Conservation (phyloP, 257 asterid species). For the Anisodus acutangulus region DNA sequence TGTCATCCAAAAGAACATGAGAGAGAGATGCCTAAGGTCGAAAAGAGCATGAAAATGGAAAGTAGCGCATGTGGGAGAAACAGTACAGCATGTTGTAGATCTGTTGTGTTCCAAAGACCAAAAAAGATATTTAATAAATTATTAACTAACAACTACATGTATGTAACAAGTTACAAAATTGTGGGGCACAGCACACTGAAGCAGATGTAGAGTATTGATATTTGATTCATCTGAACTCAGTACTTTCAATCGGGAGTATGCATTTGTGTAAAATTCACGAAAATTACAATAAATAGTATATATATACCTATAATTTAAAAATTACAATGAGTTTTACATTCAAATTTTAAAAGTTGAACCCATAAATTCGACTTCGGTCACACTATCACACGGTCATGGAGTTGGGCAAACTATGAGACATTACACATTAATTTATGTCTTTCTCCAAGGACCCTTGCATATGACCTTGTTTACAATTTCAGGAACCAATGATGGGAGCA, state of each 20-base stretch:
- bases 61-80: conserved; percentile 2
- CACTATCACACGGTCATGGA: neutral
- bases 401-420: neutral
- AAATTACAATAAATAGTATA: neutral
- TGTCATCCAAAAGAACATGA: neutral
- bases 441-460: conserved; percentile 1
- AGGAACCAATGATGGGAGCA: neutral
- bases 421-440: neutral
- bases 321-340: neutral
- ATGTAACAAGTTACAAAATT: neutral
- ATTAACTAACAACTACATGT: neutral
- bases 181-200: neutral
- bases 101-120: neutral
- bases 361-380: neutral
- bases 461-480: conserved; percentile 11
- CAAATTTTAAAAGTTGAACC: neutral
- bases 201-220: neutral
- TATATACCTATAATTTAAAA: neutral
- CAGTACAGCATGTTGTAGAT: neutral
- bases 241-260: neutral
- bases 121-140: neutral
- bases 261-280: neutral
- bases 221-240: accelerated
- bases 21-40: neutral
- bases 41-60: neutral